Evolutionary conservation across 257 asterid species (phyloP), one percentile per base, ranked within the genome.

Genomic region (Phtheirospermum japonicum): DNA sequence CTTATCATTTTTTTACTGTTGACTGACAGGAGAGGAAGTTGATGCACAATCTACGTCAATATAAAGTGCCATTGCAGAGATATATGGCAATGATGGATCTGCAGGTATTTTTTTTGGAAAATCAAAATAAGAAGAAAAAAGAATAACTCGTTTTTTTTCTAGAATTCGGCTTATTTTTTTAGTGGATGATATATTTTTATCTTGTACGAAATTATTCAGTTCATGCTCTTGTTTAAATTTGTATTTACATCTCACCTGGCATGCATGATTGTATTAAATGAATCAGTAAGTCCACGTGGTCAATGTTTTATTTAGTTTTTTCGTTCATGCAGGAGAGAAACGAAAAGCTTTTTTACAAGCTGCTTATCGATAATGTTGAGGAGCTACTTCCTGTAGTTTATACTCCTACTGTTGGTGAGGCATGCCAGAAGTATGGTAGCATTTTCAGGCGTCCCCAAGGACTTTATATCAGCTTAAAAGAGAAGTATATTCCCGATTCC

Each of bases 71-170:
- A 4, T 49, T 91, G 82, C 95, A 91, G 51, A 83, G 77, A 76
- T 91, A 91, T 73, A 80, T 86, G 85, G 96, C 96, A 52, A 83
- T 91, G 98, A 88, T 88, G 95, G 96, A 88, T 73, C 98, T 91
- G 70, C 96, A 91, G 91, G 97, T 90, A 80, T 0, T 5, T 33
- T 8, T 5, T 33, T 5, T 33, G 3, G n/a, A n/a, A n/a, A n/a
- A n/a, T n/a, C n/a, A n/a, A n/a, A n/a, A n/a, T n/a, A n/a, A n/a
- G n/a, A n/a, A 33, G 4, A 20, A 23, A 23, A 23, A 3, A 3
- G 3, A 23, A 23, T 1, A 1, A 23, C 28, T 23, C 28, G 28
- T 23, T 23, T 36, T 48, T 16, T 2, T 18, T 16, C 49, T 33
- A 57, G 63, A 57, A 34, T 18, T 34, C 11, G 4, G 48, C 16